Conservation (phyloP, 805 yeast species). For the Metschnikowia rubicola region DNA sequence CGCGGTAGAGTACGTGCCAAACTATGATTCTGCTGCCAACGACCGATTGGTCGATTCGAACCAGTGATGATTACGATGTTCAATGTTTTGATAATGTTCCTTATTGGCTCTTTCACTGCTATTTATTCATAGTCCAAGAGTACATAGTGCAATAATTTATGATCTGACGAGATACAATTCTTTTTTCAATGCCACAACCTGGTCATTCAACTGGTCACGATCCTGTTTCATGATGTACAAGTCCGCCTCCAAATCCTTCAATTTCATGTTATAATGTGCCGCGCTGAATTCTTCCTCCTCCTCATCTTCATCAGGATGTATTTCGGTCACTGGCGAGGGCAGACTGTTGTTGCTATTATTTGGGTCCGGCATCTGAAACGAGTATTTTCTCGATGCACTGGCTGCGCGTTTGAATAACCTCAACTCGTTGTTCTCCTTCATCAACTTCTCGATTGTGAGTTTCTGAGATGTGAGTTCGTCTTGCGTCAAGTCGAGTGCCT, state of each 20-base stretch:
- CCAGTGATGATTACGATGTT: neutral
- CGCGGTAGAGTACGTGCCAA: conserved; percentile 32
- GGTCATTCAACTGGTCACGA: conserved; percentile 71
- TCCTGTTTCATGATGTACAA: conserved; percentile 77
- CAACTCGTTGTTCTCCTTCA: conserved; percentile 67
- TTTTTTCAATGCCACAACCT: conserved; percentile 56
- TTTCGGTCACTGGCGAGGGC: conserved; percentile 9
- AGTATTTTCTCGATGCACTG: conserved; percentile 22
- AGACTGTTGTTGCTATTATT: neutral
- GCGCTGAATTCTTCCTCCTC: conserved; percentile 29
- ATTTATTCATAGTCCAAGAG: no score
- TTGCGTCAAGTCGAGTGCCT: conserved; percentile 71
- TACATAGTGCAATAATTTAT: neutral
- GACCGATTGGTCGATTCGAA: conserved; percentile 22
- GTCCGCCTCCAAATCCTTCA: conserved; percentile 83
- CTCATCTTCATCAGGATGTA: conserved; percentile 22
- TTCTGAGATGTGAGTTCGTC: conserved; percentile 64
- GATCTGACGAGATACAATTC: conserved; percentile 37
- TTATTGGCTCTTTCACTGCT: no score
- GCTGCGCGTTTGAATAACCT: conserved; percentile 48
- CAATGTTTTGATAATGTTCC: no score
- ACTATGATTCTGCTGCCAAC: conserved; percentile 27
- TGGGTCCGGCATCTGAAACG: conserved; percentile 11
- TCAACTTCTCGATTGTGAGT: conserved; percentile 50
- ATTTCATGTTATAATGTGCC: conserved; percentile 68